A percentile compares a stretch with the other conserved stretches of the same genome.
Conservation (phyloP, 2,329 filamentous ascomycete genomes). For the Phialocephala sp. region DNA sequence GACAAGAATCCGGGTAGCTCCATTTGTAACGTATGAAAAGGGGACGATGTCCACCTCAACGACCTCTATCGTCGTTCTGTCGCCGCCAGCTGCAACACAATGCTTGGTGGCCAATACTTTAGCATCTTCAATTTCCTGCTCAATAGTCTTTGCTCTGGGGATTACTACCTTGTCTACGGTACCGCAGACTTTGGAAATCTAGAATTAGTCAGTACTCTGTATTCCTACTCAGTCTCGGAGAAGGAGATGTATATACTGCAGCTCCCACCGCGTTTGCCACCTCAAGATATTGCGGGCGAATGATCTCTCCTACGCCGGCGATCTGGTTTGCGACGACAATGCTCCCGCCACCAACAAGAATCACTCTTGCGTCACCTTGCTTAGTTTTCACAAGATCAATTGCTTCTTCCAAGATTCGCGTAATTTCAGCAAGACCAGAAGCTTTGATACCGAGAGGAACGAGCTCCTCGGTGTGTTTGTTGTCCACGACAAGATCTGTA, state of each 20-base stretch:
- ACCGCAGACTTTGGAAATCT: slow-evolving; percentile 42
- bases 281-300: slow-evolving; percentile 57
- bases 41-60: slow-evolving; percentile 41
- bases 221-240: not conserved
- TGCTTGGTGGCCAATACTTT: slow-evolving; percentile 35
- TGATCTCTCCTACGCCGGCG: slow-evolving; percentile 55
- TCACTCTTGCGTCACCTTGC: slow-evolving; percentile 55
- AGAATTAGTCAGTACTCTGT: slow-evolving; percentile 7
- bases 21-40: slow-evolving; percentile 40
- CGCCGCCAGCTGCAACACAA: slow-evolving; percentile 39
- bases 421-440: slow-evolving; percentile 34
- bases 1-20: slow-evolving; percentile 37
- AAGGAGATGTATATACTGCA: slow-evolving; percentile 50
- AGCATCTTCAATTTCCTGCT: slow-evolving; percentile 36
- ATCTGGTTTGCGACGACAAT: slow-evolving; percentile 54
- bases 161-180: slow-evolving; percentile 39
- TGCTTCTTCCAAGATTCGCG: slow-evolving; percentile 55
- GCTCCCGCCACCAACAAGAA: slow-evolving; percentile 64
- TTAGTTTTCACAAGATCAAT: slow-evolving; percentile 64
- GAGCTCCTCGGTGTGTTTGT: slow-evolving; percentile 13
- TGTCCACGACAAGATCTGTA: slow-evolving; percentile 34
- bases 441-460: slow-evolving; percentile 27
- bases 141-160: slow-evolving; percentile 33
- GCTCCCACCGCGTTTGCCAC: slow-evolving; percentile 67
- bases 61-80: slow-evolving; percentile 37